Evolutionary conservation across 2,329 filamentous ascomycete species (phyloP), one percentile per base, ranked within the genome.

Genomic region (Knufia petricola): DNA sequence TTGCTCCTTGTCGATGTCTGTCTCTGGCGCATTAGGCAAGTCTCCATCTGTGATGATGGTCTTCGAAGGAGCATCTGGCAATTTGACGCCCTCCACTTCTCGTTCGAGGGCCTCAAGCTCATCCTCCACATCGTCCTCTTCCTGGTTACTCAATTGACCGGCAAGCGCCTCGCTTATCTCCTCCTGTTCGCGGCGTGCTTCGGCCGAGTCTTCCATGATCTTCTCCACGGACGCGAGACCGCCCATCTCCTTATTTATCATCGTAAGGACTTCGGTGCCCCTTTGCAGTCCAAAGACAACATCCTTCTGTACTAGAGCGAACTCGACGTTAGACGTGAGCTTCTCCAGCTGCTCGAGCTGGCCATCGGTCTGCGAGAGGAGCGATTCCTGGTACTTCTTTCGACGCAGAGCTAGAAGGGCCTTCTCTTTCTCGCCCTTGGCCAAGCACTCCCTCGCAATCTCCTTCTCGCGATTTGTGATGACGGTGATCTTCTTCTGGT

Each of bases 111-210:
- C 83, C 48, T 85, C 87, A 46, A 98, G 73, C 69, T 98, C 92
- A 61, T 95, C 89, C 64, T 98, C 92, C 28, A 98, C 92, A 61
- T 95, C 92, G 62, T 96, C 90, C 66, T 98, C 92, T 66, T 98
- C 92, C 60, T 94, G 85, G 61, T 88, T 92, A 12, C 88, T 87
- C 71, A 98, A 89, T 59, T 83, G 81, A 10, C 85, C 85, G 28
- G 83, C 85, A 2, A 98, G 78, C 77, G 95, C 85, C 43, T 94
- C 87, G 68, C 84, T 92, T 59, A 98, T 78, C 72, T 98, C 90
- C 85, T 94, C 77, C 65, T 96, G 90, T 68, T 96, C 96, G 24
- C 87, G 87, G 59, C 87, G 79, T 6, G 88, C 90, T 59, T 96
- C 92, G 30, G 86, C 87, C 38, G 80, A 87, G 66, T 96, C 89